Conservation (phyloP, 2,329 filamentous ascomycete species). For the Fusarium dimerum region DNA sequence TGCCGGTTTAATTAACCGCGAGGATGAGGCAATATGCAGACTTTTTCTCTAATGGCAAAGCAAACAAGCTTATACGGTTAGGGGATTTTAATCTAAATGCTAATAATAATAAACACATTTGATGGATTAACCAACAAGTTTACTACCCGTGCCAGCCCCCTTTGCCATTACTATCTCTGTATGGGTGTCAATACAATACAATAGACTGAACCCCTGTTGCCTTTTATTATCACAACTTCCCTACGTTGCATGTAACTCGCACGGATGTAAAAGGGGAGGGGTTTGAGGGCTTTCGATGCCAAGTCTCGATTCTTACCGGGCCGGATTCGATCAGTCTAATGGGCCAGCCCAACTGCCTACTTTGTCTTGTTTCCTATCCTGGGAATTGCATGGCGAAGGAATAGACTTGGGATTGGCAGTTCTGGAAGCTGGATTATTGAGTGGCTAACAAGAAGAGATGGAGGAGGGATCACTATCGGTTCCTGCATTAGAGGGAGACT, state of each 20-base stretch:
- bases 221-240: background rate
- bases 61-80: background rate
- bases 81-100: background rate
- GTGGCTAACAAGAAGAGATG: background rate
- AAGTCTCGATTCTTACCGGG: slow-evolving; percentile 15
- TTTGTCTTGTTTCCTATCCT: background rate
- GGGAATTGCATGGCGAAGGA: background rate
- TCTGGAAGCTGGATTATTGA: background rate
- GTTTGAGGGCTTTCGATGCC: slow-evolving; percentile 9
- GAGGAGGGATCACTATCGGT: slow-evolving; percentile 16
- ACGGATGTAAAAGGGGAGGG: slow-evolving; percentile 2
- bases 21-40: background rate
- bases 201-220: background rate
- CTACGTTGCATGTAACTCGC: slow-evolving; percentile 1
- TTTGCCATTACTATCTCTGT: background rate
- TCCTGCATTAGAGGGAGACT: slow-evolving; percentile 29
- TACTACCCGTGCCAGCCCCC: background rate
- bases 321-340: slow-evolving; percentile 1
- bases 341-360: background rate
- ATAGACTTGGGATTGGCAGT: background rate
- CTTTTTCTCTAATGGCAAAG: background rate
- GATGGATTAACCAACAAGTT: background rate
- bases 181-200: background rate
- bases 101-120: background rate
- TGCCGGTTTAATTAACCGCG: background rate